Percentiles rank a stretch among this genome's conserved stretches.
Conservation (phyloP, 805 yeast species). For the Komagataella pseudopastoris region DNA sequence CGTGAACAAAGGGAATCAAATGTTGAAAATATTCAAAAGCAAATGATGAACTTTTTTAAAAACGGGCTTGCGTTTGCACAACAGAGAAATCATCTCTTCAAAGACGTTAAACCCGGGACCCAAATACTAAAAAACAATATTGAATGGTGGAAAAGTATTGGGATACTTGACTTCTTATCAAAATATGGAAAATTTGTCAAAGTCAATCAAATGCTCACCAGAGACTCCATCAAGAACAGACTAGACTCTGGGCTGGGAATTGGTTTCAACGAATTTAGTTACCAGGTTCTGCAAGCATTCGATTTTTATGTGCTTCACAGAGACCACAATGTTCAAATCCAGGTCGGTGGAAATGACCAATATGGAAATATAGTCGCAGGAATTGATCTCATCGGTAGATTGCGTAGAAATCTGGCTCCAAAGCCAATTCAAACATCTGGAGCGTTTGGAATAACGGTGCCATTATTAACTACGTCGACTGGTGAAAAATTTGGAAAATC, state of each 20-base stretch:
- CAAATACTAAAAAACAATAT: slow-evolving; percentile 40
- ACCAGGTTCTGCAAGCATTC: slow-evolving; percentile 86
- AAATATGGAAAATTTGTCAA: slow-evolving; percentile 68
- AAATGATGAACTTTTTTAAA: slow-evolving; percentile 45
- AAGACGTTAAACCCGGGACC: slow-evolving; percentile 6
- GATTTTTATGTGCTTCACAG: slow-evolving; percentile 78
- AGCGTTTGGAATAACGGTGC: slow-evolving; percentile 77
- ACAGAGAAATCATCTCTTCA: slow-evolving; percentile 22
- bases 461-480: slow-evolving; percentile 71
- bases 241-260: slow-evolving; percentile 58
- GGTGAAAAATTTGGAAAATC: slow-evolving; percentile 96
- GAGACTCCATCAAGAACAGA: slow-evolving; percentile 78
- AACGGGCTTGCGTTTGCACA: slow-evolving; percentile 52
- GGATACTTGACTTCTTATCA: slow-evolving; percentile 67
- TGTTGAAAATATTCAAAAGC: slow-evolving; percentile 42
- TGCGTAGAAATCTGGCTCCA: slow-evolving; percentile 12
- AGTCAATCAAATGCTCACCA: slow-evolving; percentile 72
- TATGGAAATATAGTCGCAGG: slow-evolving; percentile 99
- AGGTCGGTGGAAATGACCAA: slow-evolving; percentile 94
- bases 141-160: slow-evolving; percentile 76
- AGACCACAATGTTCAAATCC: slow-evolving; percentile 46
- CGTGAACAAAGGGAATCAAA: slow-evolving; percentile 38
- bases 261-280: slow-evolving; percentile 89
- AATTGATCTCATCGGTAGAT: slow-evolving; percentile 65
- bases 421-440: slow-evolving; percentile 6